Conservation (phyloP, 306 rosid genomes). For the Dryas alaskensis region DNA sequence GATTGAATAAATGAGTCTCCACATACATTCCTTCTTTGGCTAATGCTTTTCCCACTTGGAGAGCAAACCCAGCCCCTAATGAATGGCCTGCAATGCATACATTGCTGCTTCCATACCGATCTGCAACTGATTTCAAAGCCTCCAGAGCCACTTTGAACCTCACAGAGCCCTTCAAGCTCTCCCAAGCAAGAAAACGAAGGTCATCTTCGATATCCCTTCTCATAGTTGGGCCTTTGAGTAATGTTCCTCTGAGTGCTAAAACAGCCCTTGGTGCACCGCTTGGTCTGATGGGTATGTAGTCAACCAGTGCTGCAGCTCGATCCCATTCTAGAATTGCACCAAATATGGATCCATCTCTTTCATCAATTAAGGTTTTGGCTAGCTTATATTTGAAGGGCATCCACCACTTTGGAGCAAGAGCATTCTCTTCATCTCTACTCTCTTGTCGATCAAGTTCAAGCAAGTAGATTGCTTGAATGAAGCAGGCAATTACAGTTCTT, state of each 20-base stretch:
- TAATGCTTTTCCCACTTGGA: constrained; percentile 79
- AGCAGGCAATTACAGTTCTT: constrained; percentile 84
- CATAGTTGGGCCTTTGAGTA: constrained; percentile 76
- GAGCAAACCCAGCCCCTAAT: constrained; percentile 90
- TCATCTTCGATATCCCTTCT: constrained; percentile 90
- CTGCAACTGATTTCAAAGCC: constrained; percentile 58
- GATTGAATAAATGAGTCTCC: constrained; percentile 89
- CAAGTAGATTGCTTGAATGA: constrained; percentile 85
- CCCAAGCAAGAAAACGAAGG: constrained; percentile 93
- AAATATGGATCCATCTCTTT: constrained; percentile 87
- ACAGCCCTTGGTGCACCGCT: constrained; percentile 93
- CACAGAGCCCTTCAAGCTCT: constrained; percentile 86
- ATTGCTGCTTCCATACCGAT: constrained; percentile 61
- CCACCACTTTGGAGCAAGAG: constrained; percentile 96
- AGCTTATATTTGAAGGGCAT: constrained; percentile 88
- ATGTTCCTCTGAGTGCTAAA: constrained; percentile 80
- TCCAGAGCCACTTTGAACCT: constrained; percentile 65
- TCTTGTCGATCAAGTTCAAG: constrained; percentile 93
- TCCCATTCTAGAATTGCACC: constrained; percentile 97
- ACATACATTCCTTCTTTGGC: constrained; percentile 83
- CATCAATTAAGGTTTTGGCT: constrained; percentile 58
- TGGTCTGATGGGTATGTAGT: constrained; percentile 60
- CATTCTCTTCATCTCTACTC: constrained; percentile 50
- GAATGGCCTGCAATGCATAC: constrained; percentile 93
- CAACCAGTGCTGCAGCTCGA: constrained; percentile 66